Base-by-base conservation (phyloP, 2,329 filamentous ascomycete species). In the Colletotrichum karsti region DNA sequence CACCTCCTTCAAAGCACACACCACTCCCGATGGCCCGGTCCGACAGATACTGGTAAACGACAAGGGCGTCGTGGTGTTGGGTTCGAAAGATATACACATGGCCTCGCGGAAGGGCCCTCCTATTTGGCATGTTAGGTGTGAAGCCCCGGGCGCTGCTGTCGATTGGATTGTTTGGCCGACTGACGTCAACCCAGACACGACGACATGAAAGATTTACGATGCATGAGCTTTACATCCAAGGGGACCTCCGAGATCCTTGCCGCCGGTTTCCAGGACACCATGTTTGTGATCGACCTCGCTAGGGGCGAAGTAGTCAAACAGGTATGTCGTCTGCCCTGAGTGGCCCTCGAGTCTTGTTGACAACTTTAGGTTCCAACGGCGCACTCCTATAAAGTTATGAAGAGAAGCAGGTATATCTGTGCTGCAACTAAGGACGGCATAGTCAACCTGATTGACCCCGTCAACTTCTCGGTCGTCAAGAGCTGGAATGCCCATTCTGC, bases 171-270 rank as follows among this genome's bases (percentile, higher is more conserved):
- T 66, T 74, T 69, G 13, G 54, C 54, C 54, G 20, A 64, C 54
- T 42, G 35, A 26, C 20, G 30, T 24, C 26, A 44, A 33, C 13
- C 48, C 26, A 93, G 91, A 71, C 86, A 90, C 75, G 84, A 90
- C 28, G 91, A 92, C 63, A 97, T 98, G 91, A 90, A 87, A 71
- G 93, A 98, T 76, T 83, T 99, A 71, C 90, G 90, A 73, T 98
- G 96, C 80, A 98, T 98, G 94, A 95, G 92, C 77, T 98, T 97
- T 77, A 97, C 94, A 2, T 94, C 93, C 28, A 94, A 94, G 75
- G 92, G 92, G 8, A 93, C 92, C 26, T 88, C 89, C 13, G 92
- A 97, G 75, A 91, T 99, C 64, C 83, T 99, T 20, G 93, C 95
- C 35, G 96, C 94, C 51, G 96, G 96, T 51, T 89, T 91, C 72